Conservation (phyloP, 192 early-diverging fungal species). For the Irineochytrium annulatum region DNA sequence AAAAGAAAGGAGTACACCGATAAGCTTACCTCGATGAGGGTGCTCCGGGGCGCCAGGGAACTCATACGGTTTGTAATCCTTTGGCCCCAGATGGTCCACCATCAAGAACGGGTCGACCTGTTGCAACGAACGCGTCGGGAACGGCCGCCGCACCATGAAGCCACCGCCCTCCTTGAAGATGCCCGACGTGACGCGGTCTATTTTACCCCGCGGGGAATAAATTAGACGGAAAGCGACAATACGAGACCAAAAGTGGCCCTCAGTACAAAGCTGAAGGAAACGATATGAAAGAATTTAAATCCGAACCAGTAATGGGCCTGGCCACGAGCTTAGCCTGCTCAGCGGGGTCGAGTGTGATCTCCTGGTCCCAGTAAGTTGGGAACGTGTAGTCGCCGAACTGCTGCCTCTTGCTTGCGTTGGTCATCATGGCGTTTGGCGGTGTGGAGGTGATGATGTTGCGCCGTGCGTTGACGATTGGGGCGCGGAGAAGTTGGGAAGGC, state of each 20-base stretch:
- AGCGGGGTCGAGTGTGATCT: no score
- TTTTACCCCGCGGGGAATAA: neutral
- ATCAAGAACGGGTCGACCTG: slow-evolving; percentile 88
- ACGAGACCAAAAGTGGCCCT: neutral
- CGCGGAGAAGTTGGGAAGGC: no score
- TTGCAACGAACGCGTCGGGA: slow-evolving; percentile 60
- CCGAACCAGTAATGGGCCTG: no score
- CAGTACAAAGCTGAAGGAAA: slow-evolving; percentile 3
- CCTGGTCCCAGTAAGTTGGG: no score
- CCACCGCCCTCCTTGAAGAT: slow-evolving; percentile 68
- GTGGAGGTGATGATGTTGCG: no score
- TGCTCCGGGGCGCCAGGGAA: slow-evolving; percentile 65
- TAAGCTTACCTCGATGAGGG: slow-evolving; percentile 71
- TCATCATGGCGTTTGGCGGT: no score
- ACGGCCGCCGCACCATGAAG: slow-evolving; percentile 73
- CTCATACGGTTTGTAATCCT: slow-evolving; percentile 51
- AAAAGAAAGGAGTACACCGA: no score
- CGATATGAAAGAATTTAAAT: no score
- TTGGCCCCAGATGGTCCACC: slow-evolving; percentile 57
- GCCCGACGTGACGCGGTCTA: neutral
- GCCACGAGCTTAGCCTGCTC: no score
- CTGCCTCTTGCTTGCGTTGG: no score
- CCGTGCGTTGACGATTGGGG: no score
- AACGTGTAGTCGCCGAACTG: no score
- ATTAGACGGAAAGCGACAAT: neutral